phyloP scores from a whole-genome alignment of 768 basidiomycete genomes.

The Russula emetica region DNA sequence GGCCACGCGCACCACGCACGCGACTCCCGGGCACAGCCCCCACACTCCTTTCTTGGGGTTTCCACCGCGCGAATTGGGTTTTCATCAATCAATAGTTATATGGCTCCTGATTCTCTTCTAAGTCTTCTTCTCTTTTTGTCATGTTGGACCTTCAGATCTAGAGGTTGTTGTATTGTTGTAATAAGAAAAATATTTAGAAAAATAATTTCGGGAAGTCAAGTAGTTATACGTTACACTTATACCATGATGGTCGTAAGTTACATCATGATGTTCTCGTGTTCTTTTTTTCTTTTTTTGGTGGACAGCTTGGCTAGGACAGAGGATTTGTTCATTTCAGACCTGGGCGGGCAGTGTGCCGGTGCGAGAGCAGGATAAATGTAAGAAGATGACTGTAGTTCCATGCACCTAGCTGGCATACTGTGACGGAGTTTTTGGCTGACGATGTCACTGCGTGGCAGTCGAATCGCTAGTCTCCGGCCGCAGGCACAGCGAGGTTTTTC shows the following conservation, averaged over 20 bases:
- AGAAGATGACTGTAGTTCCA: neutral
- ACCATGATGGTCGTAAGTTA: too few relatives aligned
- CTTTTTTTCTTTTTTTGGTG: neutral
- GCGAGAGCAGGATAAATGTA: neutral
- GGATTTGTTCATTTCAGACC: neutral
- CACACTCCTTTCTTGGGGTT: neutral
- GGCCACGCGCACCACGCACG: neutral
- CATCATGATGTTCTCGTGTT: neutral
- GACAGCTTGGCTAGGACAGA: neutral
- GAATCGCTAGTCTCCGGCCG: neutral
- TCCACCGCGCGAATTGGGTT: neutral
- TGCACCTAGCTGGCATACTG: neutral
- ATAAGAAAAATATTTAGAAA: too few relatives aligned
- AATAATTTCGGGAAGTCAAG: neutral
- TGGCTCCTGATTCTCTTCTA: neutral
- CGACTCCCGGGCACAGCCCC: neutral
- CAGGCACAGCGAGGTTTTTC: neutral
- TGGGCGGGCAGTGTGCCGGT: neutral
- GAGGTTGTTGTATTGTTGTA: too few relatives aligned
- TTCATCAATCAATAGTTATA: neutral
- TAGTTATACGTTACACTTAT: too few relatives aligned
- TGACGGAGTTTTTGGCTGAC: neutral
- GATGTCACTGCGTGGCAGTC: neutral
- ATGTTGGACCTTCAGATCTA: neutral
- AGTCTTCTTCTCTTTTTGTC: neutral